Conservation (phyloP, 2,329 filamentous ascomycete species). For the Leptodontidium sp. region DNA sequence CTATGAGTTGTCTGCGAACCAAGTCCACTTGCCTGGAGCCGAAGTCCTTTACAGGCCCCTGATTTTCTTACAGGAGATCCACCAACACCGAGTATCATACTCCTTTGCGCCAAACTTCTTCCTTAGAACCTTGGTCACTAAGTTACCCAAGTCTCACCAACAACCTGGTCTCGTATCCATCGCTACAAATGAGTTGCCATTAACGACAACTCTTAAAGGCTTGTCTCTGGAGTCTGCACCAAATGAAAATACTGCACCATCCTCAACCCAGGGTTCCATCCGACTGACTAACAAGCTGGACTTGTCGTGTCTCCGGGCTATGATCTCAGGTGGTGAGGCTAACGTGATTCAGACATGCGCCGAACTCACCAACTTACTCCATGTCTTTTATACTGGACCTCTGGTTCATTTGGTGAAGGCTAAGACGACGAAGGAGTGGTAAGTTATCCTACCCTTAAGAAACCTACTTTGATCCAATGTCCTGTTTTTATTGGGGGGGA, state of each 20-base stretch:
- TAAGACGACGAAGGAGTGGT: slow-evolving; percentile 46
- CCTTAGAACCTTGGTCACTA: slow-evolving; percentile 38
- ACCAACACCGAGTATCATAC: slow-evolving; percentile 51
- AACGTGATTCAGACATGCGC: slow-evolving; percentile 50
- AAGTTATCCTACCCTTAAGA: background rate
- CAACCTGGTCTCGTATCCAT: slow-evolving; percentile 1
- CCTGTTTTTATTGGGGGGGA: background rate
- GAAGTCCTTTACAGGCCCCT: slow-evolving; percentile 52
- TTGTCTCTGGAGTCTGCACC: background rate
- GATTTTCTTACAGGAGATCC: slow-evolving; percentile 51
- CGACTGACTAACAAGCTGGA: slow-evolving; percentile 34
- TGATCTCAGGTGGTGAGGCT: slow-evolving; percentile 57
- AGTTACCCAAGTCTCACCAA: background rate
- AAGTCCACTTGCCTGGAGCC: slow-evolving; percentile 55
- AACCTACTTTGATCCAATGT: background rate
- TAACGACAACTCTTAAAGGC: background rate
- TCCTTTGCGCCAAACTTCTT: slow-evolving; percentile 58
- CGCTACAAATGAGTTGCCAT: background rate
- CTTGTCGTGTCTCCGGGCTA: slow-evolving; percentile 43
- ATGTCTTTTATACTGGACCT: slow-evolving; percentile 52
- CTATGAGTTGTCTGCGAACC: slow-evolving; percentile 52
- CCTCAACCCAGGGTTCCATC: background rate
- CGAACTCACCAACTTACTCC: slow-evolving; percentile 44
- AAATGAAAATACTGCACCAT: background rate
- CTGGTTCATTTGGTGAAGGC: slow-evolving; percentile 26